Evolutionary conservation across 2,329 filamentous ascomycete species (phyloP).

Genomic region (Fusarium sp.): DNA sequence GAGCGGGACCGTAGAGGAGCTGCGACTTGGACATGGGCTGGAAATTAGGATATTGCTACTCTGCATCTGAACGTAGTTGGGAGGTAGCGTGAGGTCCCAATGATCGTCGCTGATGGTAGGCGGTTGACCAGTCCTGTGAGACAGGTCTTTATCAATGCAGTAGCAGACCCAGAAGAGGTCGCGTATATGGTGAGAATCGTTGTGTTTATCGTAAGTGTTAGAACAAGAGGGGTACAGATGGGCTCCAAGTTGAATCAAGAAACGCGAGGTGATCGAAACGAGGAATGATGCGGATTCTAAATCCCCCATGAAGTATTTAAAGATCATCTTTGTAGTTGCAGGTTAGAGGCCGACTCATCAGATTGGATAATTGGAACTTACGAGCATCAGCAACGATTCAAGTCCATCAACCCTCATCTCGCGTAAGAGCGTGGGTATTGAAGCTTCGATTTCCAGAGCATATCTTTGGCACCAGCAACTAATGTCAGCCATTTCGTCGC

Average conservation of each 20-base stretch:
- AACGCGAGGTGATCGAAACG: fast-evolving
- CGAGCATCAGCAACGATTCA: background rate
- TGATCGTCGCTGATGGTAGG: slow-evolving; percentile 5
- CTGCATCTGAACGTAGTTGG: background rate
- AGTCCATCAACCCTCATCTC: background rate
- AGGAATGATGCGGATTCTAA: background rate
- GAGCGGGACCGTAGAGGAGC: background rate
- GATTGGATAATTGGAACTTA: background rate
- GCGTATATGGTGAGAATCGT: background rate
- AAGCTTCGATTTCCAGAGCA: background rate
- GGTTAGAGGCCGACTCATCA: fast-evolving
- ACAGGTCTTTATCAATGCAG: slow-evolving; percentile 14
- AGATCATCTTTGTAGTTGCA: fast-evolving
- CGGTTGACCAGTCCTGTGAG: background rate
- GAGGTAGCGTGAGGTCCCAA: background rate
- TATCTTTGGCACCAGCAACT: background rate
- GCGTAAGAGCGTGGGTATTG: fast-evolving
- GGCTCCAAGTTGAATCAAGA: background rate
- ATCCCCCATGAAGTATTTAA: slow-evolving; percentile 1
- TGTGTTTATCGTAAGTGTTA: background rate
- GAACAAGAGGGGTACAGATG: background rate
- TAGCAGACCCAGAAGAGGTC: slow-evolving; percentile 28
- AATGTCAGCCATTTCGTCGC: background rate
- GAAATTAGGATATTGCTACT: background rate
- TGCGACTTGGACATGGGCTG: fast-evolving